Base-by-base conservation (phyloP, 164 flowering plant species). In the Aristolochia californica region DNA sequence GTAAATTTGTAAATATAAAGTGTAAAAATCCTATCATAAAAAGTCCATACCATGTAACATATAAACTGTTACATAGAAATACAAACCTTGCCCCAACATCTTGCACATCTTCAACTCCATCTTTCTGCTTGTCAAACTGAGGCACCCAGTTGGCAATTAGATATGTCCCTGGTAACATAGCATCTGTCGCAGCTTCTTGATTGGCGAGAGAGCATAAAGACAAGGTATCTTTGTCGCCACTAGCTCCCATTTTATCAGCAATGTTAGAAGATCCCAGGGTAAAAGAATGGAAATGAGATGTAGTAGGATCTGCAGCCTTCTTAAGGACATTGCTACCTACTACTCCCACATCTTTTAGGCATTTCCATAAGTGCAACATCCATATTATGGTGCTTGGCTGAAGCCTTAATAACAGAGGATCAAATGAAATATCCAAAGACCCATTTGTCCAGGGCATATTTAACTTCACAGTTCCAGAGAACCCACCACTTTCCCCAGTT, bases 391-490 rank as follows among this genome's bases (percentile, higher is more conserved):
- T 74, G 65, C 80, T 80, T 15, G 89, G 99, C 56, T 82, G 78
- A 63, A 88, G 57, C 66, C 66, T 79, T 43, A 90, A 45, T 57
- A 73, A 74, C 45, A 94, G 20, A 45, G 90, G 96, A 55, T 90
- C 95, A 59, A 83, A 53, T 58, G 27, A 62, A 65, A 83, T 74
- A 69, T 94, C 95, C 60, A 94, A 76, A 27, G 91, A 82, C 58
- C 97, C 97, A 82, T 88, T 78, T 59, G 77, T 80, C 95, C 97
- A 94, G 56, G 99, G 97, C 51, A 94, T 84, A 69, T 85, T 80
- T 58, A 90, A 62, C 60, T 75, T 82, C 43, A 90, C 25, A 55
- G 68, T 82, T 45, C 97, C 99, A 22, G 91, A 83, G 64, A 94
- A 77, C 34, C 99, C 96, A 70, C 83, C 88, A 67, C 54, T 63